Evolutionary conservation across 2,329 filamentous ascomycete species (phyloP).

Genomic region (Talaromyces sp.): DNA sequence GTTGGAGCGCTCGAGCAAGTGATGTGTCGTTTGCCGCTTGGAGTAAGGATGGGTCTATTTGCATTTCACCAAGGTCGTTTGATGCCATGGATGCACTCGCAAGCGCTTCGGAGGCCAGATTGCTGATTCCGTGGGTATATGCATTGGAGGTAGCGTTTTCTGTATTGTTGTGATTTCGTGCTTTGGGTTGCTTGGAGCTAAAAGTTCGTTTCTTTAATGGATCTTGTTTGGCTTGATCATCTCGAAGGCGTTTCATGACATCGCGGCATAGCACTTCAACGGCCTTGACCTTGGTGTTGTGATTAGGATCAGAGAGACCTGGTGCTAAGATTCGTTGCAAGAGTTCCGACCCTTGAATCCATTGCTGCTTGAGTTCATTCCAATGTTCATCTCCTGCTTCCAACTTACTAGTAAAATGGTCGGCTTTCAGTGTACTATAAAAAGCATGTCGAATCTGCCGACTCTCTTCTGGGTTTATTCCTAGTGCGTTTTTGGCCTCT

Average conservation of each 20-base stretch:
- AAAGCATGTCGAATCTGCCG: slow-evolving; percentile 66
- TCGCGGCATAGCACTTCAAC: slow-evolving; percentile 71
- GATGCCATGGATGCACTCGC: slow-evolving; percentile 41
- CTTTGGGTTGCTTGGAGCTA: slow-evolving; percentile 24
- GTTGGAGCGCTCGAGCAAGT: slow-evolving; percentile 36
- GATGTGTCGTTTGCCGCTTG: slow-evolving; percentile 56
- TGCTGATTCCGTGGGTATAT: slow-evolving; percentile 42
- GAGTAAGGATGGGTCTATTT: slow-evolving; percentile 64
- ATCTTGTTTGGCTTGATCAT: slow-evolving; percentile 62
- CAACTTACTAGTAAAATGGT: slow-evolving; percentile 70
- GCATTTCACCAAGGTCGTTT: slow-evolving; percentile 52
- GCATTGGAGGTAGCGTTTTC: slow-evolving; percentile 26
- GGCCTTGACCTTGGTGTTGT: slow-evolving; percentile 60
- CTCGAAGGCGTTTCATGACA: slow-evolving; percentile 72
- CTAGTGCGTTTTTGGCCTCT: slow-evolving; percentile 70
- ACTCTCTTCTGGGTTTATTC: slow-evolving; percentile 66
- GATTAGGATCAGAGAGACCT: slow-evolving; percentile 53
- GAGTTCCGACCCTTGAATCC: slow-evolving; percentile 60
- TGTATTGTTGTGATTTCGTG: slow-evolving; percentile 24
- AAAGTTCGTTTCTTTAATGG: slow-evolving; percentile 44
- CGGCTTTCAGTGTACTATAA: slow-evolving; percentile 62
- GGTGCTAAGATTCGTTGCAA: slow-evolving; percentile 56
- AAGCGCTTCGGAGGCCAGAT: slow-evolving; percentile 45
- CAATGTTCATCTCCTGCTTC: slow-evolving; percentile 70
- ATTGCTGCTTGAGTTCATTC: slow-evolving; percentile 66